Percentiles rank a stretch among this genome's conserved stretches.
These are phyloP conservation scores for Fraxinus floribunda DNA, from an alignment of 305 asterid genomes.

Conservation along the genomic window DNA sequence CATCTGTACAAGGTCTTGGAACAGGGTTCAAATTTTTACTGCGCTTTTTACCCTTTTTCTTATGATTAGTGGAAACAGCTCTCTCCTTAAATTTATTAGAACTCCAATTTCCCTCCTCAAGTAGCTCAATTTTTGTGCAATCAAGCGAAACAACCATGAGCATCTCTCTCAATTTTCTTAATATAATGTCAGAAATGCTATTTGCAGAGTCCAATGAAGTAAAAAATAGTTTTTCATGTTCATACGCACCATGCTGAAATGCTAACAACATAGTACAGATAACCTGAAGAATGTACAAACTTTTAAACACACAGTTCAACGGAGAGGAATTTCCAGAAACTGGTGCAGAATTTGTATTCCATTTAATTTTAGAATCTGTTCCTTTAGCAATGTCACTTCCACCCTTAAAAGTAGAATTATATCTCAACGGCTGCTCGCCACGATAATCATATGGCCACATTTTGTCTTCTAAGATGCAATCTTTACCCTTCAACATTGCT, in stretches of 20 bases:
- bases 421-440: conserved; percentile 34
- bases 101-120: conserved; percentile 58
- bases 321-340: conserved; percentile 43
- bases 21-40: conserved; percentile 59
- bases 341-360: conserved; percentile 30
- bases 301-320: conserved; percentile 43
- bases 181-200: conserved; percentile 66
- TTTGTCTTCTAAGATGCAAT: conserved; percentile 41
- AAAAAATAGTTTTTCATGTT: conserved; percentile 60
- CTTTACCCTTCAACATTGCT: conserved; percentile 50
- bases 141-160: conserved; percentile 86
- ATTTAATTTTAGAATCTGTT: conserved; percentile 35
- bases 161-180: conserved; percentile 74
- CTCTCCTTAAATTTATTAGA: conserved; percentile 59
- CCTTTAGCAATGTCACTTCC: conserved; percentile 32
- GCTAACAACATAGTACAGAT: conserved; percentile 54
- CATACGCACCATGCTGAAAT: conserved; percentile 46
- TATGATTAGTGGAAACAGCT: conserved; percentile 50
- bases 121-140: conserved; percentile 85
- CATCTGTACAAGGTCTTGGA: conserved; percentile 52
- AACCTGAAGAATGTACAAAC: conserved; percentile 75
- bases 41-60: conserved; percentile 75
- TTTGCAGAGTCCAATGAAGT: conserved; percentile 74
- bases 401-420: conserved; percentile 34
- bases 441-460: conserved; percentile 38